These are phyloP conservation scores for Furcasterigmium furcatum DNA, from an alignment of 2,329 filamentous ascomycete genomes.

Conservation along the genomic window DNA sequence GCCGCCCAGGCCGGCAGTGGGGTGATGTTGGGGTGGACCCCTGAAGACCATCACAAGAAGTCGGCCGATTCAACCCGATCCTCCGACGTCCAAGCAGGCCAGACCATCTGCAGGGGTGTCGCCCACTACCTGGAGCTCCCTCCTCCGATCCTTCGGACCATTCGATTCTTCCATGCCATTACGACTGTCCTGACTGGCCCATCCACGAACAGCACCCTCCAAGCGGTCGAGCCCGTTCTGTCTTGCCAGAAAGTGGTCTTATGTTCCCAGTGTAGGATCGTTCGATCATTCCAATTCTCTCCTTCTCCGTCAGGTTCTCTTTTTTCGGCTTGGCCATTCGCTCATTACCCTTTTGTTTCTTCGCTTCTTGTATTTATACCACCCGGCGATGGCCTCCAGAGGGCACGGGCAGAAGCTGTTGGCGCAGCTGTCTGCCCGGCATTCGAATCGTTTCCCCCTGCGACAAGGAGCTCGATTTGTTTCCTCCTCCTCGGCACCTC, in stretches of 20 bases:
- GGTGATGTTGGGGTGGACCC: no score
- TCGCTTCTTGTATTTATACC: constrained; percentile 1
- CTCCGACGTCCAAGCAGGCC: not conserved
- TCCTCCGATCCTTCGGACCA: constrained; percentile 1
- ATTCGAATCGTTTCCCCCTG: constrained; percentile 9
- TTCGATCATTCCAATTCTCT: not conserved
- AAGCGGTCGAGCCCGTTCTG: not conserved
- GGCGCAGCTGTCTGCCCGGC: constrained; percentile 3
- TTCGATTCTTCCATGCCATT: constrained; percentile 6
- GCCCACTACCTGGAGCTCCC: not conserved
- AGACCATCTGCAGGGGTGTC: no score
- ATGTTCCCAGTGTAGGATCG: constrained; percentile 1
- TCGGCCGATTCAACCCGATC: constrained; percentile 1
- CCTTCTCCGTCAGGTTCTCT: not conserved
- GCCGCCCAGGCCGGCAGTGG: no score
- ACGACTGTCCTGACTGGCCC: constrained; percentile 1
- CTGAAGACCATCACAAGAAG: not conserved
- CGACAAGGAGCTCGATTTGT: constrained; percentile 7
- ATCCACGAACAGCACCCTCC: not conserved
- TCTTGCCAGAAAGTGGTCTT: constrained; percentile 2
- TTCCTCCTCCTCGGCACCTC: constrained; percentile 10
- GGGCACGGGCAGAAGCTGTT: constrained; percentile 4
- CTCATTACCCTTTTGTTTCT: constrained; percentile 1
- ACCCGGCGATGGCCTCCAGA: not conserved
- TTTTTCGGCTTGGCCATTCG: not conserved